Base-by-base conservation (phyloP, 2,329 filamentous ascomycete species). In the Fusarium coicis region DNA sequence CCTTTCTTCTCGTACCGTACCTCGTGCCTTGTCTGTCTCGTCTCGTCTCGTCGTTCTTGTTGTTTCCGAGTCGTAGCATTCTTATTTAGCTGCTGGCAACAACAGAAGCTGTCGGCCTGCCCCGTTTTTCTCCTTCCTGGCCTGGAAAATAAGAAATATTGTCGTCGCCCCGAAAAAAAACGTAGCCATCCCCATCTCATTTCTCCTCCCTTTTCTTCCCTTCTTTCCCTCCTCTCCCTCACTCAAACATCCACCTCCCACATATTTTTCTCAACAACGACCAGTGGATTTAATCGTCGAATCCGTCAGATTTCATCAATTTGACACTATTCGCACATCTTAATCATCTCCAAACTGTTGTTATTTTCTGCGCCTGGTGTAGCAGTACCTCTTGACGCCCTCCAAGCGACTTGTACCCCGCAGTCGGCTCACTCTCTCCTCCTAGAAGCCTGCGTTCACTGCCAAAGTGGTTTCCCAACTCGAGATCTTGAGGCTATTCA, bases 171-270 rank as follows among this genome's bases (percentile, higher is more conserved):
- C 66, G 74, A 83, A 86, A 78, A 84, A 86, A 85, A 85, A 83
- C 81, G 84, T 84, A 86, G 83, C 83, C 84, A 86, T 88, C 85
- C 84, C 85, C 84, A 83, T 82, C 74, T 76, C 76, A 70, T 76
- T 68, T 76, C 66, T 72, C 73, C 68, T 76, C 70, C 74, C 68
- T 65, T 73, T 75, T 77, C 72, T 47, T 65, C 59, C 50, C 68
- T 66, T 68, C 53, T 66, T 69, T 52, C 70, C 70, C 68, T 69
- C 65, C 70, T 65, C 71, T 72, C 70, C 58, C 66, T 74, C 66
- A 68, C 66, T 66, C 65, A 75, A 74, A 74, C 76, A 69, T 76
- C 69, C 54, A 63, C 70, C 74, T 77, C 69, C 73, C 76, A 74
- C 79, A 74, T 73, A 74, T 77, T 78, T 73, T 79, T 73, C 79